Percentiles rank a stretch among this genome's conserved stretches.
Evolutionary conservation across 148 eudicot species (phyloP).

Genomic region (Chenopodium suecicum): DNA sequence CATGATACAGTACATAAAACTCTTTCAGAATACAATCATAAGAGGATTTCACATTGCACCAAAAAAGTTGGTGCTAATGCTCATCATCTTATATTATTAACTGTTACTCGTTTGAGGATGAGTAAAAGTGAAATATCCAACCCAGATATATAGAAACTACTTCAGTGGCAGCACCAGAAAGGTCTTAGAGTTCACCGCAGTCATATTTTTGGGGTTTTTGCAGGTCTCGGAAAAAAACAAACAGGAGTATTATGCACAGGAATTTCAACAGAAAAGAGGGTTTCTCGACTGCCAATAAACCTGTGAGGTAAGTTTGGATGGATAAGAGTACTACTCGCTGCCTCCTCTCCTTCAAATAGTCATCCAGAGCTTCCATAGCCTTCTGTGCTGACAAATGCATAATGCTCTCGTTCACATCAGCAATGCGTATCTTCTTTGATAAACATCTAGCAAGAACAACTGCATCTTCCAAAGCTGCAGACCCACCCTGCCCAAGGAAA

Average conservation of each 20-base stretch:
- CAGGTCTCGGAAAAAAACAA: constrained; percentile 31
- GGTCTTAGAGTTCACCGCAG: constrained; percentile 35
- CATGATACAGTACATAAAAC: background rate
- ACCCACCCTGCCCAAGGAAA: constrained; percentile 70
- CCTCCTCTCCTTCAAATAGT: constrained; percentile 47
- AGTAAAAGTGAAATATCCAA: background rate
- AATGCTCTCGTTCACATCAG: background rate
- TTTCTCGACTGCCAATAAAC: constrained; percentile 24
- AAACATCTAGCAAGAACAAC: constrained; percentile 56
- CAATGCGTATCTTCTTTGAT: constrained; percentile 12
- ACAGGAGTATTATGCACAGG: constrained; percentile 26
- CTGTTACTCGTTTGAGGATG: too few relatives aligned
- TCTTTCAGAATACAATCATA: background rate
- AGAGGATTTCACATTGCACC: background rate
- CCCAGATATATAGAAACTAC: background rate
- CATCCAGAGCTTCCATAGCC: constrained; percentile 46
- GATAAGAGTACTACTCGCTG: constrained; percentile 40
- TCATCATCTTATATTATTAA: too few relatives aligned
- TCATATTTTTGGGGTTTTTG: constrained; percentile 36
- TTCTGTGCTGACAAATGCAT: constrained; percentile 12
- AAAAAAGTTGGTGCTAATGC: background rate
- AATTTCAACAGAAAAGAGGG: constrained; percentile 31
- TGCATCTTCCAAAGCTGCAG: constrained; percentile 66
- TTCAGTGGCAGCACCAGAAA: background rate
- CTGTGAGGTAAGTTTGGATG: constrained; percentile 35